These are phyloP conservation scores for Pharnaceum exiguum DNA, from an alignment of 148 eudicot genomes.

Conservation along the genomic window DNA sequence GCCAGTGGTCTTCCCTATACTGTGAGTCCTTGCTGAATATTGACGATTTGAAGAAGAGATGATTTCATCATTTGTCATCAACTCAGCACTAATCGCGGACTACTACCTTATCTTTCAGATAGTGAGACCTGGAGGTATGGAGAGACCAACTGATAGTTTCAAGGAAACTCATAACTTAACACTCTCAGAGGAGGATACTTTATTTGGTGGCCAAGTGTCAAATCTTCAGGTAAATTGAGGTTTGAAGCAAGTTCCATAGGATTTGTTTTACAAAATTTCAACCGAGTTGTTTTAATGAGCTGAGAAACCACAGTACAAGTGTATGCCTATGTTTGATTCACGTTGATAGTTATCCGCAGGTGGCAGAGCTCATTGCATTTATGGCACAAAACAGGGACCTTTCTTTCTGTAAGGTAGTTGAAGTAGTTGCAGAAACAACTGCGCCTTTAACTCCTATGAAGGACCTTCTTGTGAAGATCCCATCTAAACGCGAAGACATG, in stretches of 20 bases:
- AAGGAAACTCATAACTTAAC: conserved; percentile 84
- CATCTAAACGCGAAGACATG: conserved; percentile 46
- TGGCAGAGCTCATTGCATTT: conserved; percentile 80
- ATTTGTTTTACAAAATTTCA: no score
- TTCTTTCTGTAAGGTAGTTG: conserved; percentile 78
- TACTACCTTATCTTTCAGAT: conserved; percentile 36
- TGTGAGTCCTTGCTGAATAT: conserved; percentile 42
- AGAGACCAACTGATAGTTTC: conserved; percentile 86
- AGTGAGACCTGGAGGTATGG: conserved; percentile 98
- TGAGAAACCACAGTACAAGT: no score
- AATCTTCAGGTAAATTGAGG: conserved; percentile 81
- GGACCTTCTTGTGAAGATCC: conserved; percentile 66
- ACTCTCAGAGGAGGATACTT: conserved; percentile 67
- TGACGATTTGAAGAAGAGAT: not conserved
- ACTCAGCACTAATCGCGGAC: not conserved
- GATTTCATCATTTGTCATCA: not conserved
- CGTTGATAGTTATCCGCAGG: conserved; percentile 34
- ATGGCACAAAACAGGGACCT: conserved; percentile 68
- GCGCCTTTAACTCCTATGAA: conserved; percentile 74
- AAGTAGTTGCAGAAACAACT: conserved; percentile 86
- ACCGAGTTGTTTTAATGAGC: no score
- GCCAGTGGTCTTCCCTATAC: conserved; percentile 91
- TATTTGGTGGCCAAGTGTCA: conserved; percentile 90
- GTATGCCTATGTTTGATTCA: not conserved
- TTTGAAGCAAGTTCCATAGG: no score